These are phyloP conservation scores for Aquilaria agallochum DNA, from an alignment of 441 rosid species.

Conservation along the genomic window DNA sequence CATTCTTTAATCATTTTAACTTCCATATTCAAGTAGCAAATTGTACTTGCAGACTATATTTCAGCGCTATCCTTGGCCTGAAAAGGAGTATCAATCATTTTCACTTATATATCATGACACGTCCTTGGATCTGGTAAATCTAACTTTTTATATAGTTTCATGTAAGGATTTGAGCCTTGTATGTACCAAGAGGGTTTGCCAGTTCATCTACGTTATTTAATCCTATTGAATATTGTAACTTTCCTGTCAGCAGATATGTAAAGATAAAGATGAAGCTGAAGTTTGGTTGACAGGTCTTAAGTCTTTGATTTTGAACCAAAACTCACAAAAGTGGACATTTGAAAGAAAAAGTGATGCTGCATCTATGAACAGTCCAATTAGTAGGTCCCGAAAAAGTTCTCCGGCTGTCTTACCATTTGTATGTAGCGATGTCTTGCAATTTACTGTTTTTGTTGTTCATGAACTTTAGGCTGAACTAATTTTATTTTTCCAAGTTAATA, in stretches of 20 bases:
- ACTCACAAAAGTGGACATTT: slow-evolving; percentile 43
- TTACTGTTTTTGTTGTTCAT: slow-evolving; percentile 14
- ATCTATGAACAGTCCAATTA: slow-evolving; percentile 44
- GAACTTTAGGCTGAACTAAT: no score
- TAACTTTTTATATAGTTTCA: slow-evolving; percentile 5
- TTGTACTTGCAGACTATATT: slow-evolving; percentile 52
- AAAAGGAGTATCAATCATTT: slow-evolving; percentile 63
- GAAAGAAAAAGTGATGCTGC: slow-evolving; percentile 42
- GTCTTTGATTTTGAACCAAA: slow-evolving; percentile 46
- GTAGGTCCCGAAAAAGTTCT: slow-evolving; percentile 34
- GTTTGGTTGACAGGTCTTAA: slow-evolving; percentile 82
- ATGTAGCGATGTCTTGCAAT: slow-evolving; percentile 24
- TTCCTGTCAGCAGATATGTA: slow-evolving; percentile 44
- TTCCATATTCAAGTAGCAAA: not conserved
- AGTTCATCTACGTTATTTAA: no score
- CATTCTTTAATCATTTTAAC: slow-evolving; percentile 9
- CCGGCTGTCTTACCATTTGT: slow-evolving; percentile 43
- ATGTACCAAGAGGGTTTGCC: no score
- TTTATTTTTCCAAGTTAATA: slow-evolving; percentile 5
- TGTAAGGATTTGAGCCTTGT: not conserved
- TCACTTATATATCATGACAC: slow-evolving; percentile 46
- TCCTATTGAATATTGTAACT: not conserved
- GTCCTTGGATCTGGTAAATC: slow-evolving; percentile 54
- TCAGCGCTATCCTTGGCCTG: slow-evolving; percentile 69
- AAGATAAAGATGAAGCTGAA: slow-evolving; percentile 75